Conservation (phyloP, 2,329 filamentous ascomycete species). For the Pseudogymnoascus sp. region DNA sequence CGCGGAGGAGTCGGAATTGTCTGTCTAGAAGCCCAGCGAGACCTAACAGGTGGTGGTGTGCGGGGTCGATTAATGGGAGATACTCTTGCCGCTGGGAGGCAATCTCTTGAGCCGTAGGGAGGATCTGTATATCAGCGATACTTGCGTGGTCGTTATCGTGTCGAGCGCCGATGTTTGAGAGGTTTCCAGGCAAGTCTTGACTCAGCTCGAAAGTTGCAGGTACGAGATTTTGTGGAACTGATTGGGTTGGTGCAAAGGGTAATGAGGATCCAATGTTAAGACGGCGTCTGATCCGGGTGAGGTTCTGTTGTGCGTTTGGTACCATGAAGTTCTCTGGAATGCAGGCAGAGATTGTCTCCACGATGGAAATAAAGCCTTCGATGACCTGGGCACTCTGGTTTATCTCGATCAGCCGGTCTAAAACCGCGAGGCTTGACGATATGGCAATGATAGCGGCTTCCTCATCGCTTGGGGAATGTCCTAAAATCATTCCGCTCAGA, state of each 20-base stretch:
- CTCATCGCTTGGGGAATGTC: constrained; percentile 14
- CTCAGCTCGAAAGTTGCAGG: constrained; percentile 20
- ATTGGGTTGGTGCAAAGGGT: constrained; percentile 16
- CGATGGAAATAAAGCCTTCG: constrained; percentile 21
- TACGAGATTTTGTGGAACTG: constrained; percentile 12
- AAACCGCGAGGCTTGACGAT: constrained; percentile 22
- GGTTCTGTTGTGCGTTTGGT: constrained; percentile 19
- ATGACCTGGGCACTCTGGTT: constrained; percentile 32
- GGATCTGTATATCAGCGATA: constrained; percentile 40
- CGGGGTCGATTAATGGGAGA: constrained; percentile 35
- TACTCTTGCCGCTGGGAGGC: constrained; percentile 36
- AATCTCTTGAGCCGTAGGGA: constrained; percentile 45
- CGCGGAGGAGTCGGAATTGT: constrained; percentile 48
- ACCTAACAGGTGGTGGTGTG: constrained; percentile 35
- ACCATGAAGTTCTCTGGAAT: constrained; percentile 19
- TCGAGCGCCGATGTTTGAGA: constrained; percentile 29
- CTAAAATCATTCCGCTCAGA: constrained; percentile 19
- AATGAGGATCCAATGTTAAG: constrained; percentile 21
- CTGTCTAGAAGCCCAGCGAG: constrained; percentile 42
- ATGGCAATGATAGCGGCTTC: constrained; percentile 17
- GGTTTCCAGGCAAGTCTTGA: constrained; percentile 27
- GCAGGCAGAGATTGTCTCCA: constrained; percentile 21
- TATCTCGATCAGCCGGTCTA: constrained; percentile 29
- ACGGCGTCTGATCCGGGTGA: constrained; percentile 21
- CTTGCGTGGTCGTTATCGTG: constrained; percentile 45